Conservation (phyloP, 108 stramenopile genomes). For the Fragilaria crotonensis region DNA sequence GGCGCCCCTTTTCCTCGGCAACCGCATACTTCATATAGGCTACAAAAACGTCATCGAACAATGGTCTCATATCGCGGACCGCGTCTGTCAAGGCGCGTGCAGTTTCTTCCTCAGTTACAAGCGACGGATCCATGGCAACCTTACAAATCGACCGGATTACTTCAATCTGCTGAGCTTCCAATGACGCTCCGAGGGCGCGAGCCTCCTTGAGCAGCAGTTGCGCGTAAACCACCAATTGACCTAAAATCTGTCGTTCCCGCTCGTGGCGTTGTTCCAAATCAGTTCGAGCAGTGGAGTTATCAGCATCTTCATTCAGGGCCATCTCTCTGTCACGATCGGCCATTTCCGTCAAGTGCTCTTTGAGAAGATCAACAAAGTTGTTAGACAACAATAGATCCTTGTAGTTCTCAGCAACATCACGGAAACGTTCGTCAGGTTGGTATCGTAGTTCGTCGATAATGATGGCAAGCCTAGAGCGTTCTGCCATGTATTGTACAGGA, state of each 20-base stretch:
- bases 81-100: conserved; percentile 74
- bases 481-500: conserved; percentile 45
- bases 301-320: conserved; percentile 1
- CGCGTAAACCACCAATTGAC: conserved; percentile 57
- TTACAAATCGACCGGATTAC: conserved; percentile 80
- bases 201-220: conserved; percentile 72
- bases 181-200: conserved; percentile 66
- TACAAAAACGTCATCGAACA: conserved; percentile 79
- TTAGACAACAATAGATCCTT: conserved; percentile 83
- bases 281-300: conserved; percentile 13
- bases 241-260: conserved; percentile 60
- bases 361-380: conserved; percentile 58
- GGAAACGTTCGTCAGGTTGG: conserved; percentile 76
- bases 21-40: conserved; percentile 87
- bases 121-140: conserved; percentile 83
- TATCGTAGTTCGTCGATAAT: conserved; percentile 64
- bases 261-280: conserved; percentile 31
- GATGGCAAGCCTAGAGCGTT: conserved; percentile 59
- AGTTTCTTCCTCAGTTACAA: conserved; percentile 74
- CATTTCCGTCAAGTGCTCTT: conserved; percentile 56
- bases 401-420: conserved; percentile 67
- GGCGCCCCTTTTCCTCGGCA: conserved; percentile 76
- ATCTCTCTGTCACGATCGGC: conserved; percentile 47
- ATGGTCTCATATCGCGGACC: conserved; percentile 78
- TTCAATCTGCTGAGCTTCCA: conserved; percentile 80